A percentile compares a stretch with the other conserved stretches of the same genome.
phyloP scores from a whole-genome alignment of 164 flowering plant genomes.

The Platanus orientalis region DNA sequence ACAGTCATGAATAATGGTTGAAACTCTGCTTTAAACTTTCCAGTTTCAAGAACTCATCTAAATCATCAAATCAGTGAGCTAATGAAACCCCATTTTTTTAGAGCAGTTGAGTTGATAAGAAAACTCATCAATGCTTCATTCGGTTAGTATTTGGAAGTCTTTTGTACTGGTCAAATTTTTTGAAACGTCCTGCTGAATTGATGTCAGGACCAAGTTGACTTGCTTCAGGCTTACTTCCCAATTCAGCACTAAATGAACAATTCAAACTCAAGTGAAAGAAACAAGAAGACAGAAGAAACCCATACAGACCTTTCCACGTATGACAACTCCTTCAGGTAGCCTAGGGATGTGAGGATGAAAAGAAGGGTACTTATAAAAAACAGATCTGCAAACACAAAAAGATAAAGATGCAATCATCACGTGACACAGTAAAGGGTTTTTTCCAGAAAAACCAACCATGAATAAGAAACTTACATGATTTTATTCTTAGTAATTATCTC shows the following conservation, averaged over 20 bases:
- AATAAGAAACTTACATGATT: conserved; percentile 35
- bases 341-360: conserved; percentile 46
- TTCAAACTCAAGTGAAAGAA: background rate
- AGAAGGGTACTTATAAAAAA: conserved; percentile 35
- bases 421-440: background rate
- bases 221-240: background rate
- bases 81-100: background rate
- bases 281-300: background rate
- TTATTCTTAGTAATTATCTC: conserved; percentile 25
- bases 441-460: background rate
- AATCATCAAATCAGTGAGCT: background rate
- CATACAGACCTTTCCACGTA: conserved; percentile 30
- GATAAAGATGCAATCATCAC: background rate
- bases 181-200: background rate
- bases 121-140: background rate
- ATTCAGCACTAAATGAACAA: background rate
- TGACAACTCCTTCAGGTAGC: conserved; percentile 33
- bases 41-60: background rate
- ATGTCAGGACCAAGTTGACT: background rate
- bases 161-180: background rate
- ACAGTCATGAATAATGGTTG: background rate
- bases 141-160: too few relatives aligned
- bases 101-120: background rate
- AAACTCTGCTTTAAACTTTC: background rate
- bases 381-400: conserved; percentile 25